Percentiles rank a stretch among this genome's conserved stretches.
Conservation (phyloP, 2,329 filamentous ascomycete genomes). For the Fusarium tuaranense region DNA sequence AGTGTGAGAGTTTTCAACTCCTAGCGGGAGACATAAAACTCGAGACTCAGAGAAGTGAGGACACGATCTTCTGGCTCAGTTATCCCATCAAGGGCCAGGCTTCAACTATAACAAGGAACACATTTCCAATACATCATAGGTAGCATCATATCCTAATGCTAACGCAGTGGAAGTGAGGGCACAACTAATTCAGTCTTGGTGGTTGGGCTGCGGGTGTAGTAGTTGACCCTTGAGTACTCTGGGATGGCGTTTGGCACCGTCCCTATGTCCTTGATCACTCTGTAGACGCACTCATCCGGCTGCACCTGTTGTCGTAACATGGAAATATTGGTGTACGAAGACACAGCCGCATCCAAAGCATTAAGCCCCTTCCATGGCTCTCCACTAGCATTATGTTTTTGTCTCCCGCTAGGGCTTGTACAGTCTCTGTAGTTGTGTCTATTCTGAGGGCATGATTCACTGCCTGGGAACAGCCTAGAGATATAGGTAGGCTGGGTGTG, state of each 20-base stretch:
- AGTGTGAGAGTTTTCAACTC: too few species aligned
- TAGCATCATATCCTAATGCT: too few species aligned
- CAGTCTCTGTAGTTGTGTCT: too few species aligned
- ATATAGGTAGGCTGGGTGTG: not conserved
- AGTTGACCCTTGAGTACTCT: slow-evolving; percentile 53
- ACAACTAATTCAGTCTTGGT: slow-evolving; percentile 22
- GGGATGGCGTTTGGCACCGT: slow-evolving; percentile 54
- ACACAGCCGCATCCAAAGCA: not conserved
- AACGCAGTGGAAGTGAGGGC: too few species aligned
- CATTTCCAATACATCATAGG: too few species aligned
- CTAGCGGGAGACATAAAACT: too few species aligned
- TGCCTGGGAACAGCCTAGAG: not conserved
- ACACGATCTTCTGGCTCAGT: too few species aligned
- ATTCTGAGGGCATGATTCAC: not conserved
- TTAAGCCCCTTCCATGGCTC: not conserved
- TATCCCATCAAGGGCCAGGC: too few species aligned
- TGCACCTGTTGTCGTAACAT: not conserved
- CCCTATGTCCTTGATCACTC: not conserved
- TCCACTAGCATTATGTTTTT: not conserved
- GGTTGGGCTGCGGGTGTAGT: slow-evolving; percentile 46
- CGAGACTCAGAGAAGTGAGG: too few species aligned
- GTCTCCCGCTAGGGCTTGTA: too few species aligned
- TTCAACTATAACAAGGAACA: too few species aligned
- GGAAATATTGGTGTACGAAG: not conserved
- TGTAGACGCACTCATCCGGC: not conserved